A percentile compares a stretch with the other conserved stretches of the same genome.
These are phyloP conservation scores for Tetraselmis striata DNA, from an alignment of 139 green algal species.

Conservation along the genomic window DNA sequence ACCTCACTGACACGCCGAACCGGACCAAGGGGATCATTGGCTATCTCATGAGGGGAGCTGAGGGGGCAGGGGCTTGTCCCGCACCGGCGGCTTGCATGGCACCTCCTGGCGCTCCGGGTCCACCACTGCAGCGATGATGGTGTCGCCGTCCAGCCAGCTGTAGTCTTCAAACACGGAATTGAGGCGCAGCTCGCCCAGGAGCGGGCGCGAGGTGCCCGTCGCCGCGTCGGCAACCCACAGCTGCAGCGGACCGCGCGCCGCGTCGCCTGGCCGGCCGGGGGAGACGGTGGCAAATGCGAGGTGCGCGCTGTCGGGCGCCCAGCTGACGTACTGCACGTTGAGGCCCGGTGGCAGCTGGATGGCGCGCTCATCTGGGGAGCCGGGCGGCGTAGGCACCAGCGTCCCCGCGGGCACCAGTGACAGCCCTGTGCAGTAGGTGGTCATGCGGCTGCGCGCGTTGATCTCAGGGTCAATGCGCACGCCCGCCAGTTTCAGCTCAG, in stretches of 20 bases:
- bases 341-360: not conserved
- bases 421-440: conserved; percentile 49
- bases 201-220: conserved; percentile 42
- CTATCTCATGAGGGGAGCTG: no score
- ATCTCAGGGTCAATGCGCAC: conserved; percentile 81
- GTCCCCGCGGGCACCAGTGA: conserved; percentile 25
- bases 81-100: conserved; percentile 18
- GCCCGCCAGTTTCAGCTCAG: conserved; percentile 93
- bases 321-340: conserved; percentile 57
- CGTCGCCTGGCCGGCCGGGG: conserved; percentile 39
- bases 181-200: conserved; percentile 29
- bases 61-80: no score
- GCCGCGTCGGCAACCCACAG: conserved; percentile 83
- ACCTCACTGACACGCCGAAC: no score
- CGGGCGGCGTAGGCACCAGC: conserved; percentile 26
- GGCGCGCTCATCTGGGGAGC: not conserved
- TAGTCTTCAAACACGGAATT: conserved; percentile 31
- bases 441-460: conserved; percentile 71
- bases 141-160: conserved; percentile 75
- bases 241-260: conserved; percentile 58
- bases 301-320: conserved; percentile 61
- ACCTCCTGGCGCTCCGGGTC: not conserved
- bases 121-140: conserved; percentile 55
- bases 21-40: no score
- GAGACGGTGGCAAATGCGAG: conserved; percentile 81